These are phyloP conservation scores for Monosporozyma servazzii DNA, from an alignment of 805 yeast species.

Conservation along the genomic window DNA sequence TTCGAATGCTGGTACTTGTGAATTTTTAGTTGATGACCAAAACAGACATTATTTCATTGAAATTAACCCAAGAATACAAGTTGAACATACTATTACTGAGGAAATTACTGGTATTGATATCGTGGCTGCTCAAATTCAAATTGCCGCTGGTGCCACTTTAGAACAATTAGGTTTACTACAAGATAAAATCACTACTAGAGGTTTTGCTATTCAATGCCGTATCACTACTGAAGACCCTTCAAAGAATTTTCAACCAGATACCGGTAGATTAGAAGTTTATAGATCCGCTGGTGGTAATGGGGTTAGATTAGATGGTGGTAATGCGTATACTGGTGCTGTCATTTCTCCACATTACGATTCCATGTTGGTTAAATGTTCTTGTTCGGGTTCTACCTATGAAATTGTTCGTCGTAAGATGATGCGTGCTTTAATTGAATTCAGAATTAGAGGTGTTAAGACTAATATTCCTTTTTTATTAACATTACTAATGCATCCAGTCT, in stretches of 20 bases:
- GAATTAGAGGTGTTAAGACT: constrained; percentile 98
- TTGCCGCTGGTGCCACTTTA: constrained; percentile 95
- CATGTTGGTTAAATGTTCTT: constrained; percentile 94
- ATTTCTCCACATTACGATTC: constrained; percentile 97
- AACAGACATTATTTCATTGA: constrained; percentile 96
- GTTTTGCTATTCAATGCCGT: constrained; percentile 98
- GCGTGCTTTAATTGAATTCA: constrained; percentile 90
- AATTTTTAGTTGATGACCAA: constrained; percentile 85
- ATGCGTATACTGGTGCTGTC: constrained; percentile 93
- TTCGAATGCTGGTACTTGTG: constrained; percentile 97
- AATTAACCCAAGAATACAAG: constrained; percentile 97
- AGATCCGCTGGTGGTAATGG: constrained; percentile 99
- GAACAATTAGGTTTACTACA: constrained; percentile 87
- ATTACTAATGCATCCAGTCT: constrained; percentile 79
- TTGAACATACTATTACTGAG: constrained; percentile 97
- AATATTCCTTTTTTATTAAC: constrained; percentile 95
- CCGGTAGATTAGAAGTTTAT: constrained; percentile 96
- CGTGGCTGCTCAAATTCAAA: constrained; percentile 97
- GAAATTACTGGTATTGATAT: constrained; percentile 97
- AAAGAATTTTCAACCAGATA: constrained; percentile 95
- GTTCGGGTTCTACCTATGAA: constrained; percentile 95
- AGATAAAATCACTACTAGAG: constrained; percentile 90
- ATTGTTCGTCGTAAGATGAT: constrained; percentile 97
- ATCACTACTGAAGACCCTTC: constrained; percentile 97
- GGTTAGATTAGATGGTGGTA: constrained; percentile 97